Conservation (phyloP, 179 eudicot species). For the Vitellaria paradoxa region DNA sequence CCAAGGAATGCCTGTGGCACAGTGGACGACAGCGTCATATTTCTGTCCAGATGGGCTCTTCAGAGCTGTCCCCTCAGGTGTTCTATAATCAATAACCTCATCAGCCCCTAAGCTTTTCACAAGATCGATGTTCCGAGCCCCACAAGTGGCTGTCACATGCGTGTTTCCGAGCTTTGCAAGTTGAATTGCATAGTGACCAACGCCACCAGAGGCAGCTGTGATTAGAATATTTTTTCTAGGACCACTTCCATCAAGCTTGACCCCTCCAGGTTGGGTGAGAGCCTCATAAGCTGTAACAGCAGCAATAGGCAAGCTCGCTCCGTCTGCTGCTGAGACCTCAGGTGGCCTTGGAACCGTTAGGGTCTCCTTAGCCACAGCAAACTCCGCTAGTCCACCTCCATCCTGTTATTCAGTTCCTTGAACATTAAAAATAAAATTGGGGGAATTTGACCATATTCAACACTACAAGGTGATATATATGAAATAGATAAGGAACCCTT, state of each 20-base stretch:
- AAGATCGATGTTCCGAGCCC: slow-evolving; percentile 62
- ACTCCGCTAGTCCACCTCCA: slow-evolving; percentile 72
- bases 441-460: background rate
- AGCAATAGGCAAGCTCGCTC: slow-evolving; percentile 49
- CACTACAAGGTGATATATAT: too few species aligned
- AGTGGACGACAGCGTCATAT: slow-evolving; percentile 64
- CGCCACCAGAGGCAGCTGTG: slow-evolving; percentile 67
- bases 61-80: slow-evolving; percentile 58
- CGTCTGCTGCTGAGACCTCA: slow-evolving; percentile 65
- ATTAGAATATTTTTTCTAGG: slow-evolving; percentile 46
- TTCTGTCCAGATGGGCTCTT: slow-evolving; percentile 66
- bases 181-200: slow-evolving; percentile 72
- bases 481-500: background rate
- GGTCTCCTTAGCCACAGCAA: slow-evolving; percentile 47
- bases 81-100: slow-evolving; percentile 66
- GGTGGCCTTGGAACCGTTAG: slow-evolving; percentile 44
- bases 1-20: slow-evolving; percentile 54
- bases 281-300: slow-evolving; percentile 58
- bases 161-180: slow-evolving; percentile 65
- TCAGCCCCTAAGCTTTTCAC: slow-evolving; percentile 72
- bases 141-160: slow-evolving; percentile 73
- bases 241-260: slow-evolving; percentile 49
- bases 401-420: slow-evolving; percentile 29
- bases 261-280: slow-evolving; percentile 39
- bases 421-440: background rate